Evolutionary conservation across 1,284 basidiomycete species (phyloP), one percentile per base, ranked within the genome.

Genomic region (Irpex lacteus): DNA sequence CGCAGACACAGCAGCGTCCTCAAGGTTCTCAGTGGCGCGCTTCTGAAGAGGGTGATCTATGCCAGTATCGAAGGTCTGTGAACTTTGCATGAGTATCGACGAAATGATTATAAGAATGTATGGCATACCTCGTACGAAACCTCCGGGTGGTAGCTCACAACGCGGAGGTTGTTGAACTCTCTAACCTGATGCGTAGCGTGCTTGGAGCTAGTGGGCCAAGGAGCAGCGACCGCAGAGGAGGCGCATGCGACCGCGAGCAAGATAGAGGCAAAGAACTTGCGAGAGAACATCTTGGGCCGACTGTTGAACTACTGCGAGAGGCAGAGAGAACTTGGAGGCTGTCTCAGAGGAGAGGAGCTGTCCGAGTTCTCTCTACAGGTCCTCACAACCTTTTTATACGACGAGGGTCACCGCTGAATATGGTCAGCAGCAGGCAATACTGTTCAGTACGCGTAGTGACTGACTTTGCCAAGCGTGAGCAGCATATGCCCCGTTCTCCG

Each of bases 81-180:
- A 18, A 13, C 18, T 8, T 8, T n/a, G n/a, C 15, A 47, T 53
- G 50, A 53, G 50, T 53, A 4, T 18, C 8, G 21, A 18, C 8
- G 11, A 3, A 8, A 8, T 7, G 18, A 53, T n/a, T 11, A 18
- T 11, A n/a, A n/a, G 50, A 3, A 53, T 53, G 50, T 13, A 53
- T 53, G 19, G 67, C 67, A 40, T 60, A 80, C 81, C 74, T 81
- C 78, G 71, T 76, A 82, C 4, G 77, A 76, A 7, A 78, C 76
- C 64, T 73, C 76, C 32, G 81, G 81, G 68, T 82, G 77, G 73
- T 76, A 83, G 50, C 75, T 71, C 71, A 78, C 76, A 47, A 82
- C 58, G 66, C 73, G 65, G 60, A 80, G 65, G 44, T 74, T 75
- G 26, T 70, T 71, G 52, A 83, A 68, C 57, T 75, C 68, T 32